Conservation (phyloP, 2,329 filamentous ascomycete species). For the Rutstroemia sydowiana region DNA sequence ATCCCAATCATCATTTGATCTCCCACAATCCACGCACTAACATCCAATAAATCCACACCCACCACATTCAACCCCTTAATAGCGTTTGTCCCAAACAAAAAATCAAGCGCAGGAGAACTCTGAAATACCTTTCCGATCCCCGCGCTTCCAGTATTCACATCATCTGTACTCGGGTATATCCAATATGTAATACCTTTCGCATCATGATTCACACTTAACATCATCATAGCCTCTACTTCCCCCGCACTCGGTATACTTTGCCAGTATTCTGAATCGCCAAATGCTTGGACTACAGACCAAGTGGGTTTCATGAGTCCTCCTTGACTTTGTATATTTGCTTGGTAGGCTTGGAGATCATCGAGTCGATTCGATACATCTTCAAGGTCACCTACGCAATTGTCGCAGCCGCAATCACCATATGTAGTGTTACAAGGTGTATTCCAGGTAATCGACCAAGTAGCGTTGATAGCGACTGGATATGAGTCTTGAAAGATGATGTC, state of each 20-base stretch:
- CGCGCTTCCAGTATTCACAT: conserved; percentile 27
- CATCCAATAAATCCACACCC: conserved; percentile 28
- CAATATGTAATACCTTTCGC: conserved; percentile 42
- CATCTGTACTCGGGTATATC: conserved; percentile 36
- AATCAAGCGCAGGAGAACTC: conserved; percentile 26
- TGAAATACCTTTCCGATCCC: conserved; percentile 35
- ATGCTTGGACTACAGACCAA: conserved; percentile 45
- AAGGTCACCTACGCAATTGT: conserved; percentile 36
- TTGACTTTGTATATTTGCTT: conserved; percentile 31
- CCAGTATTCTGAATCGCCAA: conserved; percentile 39
- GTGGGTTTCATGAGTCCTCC: conserved; percentile 32
- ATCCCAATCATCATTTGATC: conserved; percentile 33
- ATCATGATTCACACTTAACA: conserved; percentile 41
- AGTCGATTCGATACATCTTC: conserved; percentile 38
- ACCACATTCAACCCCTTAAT: conserved; percentile 15
- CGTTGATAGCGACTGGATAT: conserved; percentile 43
- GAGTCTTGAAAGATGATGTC: conserved; percentile 45
- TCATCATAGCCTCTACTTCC: conserved; percentile 41
- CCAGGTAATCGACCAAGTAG: conserved; percentile 37
- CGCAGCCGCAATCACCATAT: conserved; percentile 47
- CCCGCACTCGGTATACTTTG: conserved; percentile 35
- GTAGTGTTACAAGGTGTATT: conserved; percentile 42
- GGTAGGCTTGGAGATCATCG: conserved; percentile 35
- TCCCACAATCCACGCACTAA: conserved; percentile 34
- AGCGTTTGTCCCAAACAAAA: conserved; percentile 30